Base-by-base conservation (phyloP, 306 rosid genomes). In the Quercus robur region DNA sequence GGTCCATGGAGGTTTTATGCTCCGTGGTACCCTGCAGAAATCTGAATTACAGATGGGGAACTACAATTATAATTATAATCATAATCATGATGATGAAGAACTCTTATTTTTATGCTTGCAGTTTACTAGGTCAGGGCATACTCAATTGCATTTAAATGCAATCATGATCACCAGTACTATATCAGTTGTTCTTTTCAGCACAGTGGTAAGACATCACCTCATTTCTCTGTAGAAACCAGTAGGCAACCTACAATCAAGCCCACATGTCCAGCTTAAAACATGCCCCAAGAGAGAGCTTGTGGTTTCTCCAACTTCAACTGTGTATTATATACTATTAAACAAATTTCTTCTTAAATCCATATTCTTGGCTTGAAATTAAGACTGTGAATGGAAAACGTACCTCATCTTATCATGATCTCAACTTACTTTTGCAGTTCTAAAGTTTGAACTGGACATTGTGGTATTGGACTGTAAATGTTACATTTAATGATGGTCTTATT, bases 141-240 rank as follows among this genome's bases (percentile, higher is more conserved):
- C 94, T 23, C 92, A 90, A 69, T 71, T 91, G 85, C 81, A 82
- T 0, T 92, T 86, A 61, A 90, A 93, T 59, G 98, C 99, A 44
- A 81, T 91, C 87, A 89, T 96, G 97, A 93, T 96, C 85, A 96
- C 99, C 57, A 96, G 98, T 72, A 96, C 99, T n/a, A 91, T 96
- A 73, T 90, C 92, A 46, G 97, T 96, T 77, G 98, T 96, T 77
- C 99, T 96, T 78, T 96, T 88, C 90, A 96, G 99, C 89, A 93
- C 97, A n/a, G 69, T 87, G 97, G 99, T 95, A 83, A 91, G 94
- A 56, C 71, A 63, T 77, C 41, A 38, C 41, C 52, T 21, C 61
- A 30, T 63, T 44, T 49, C 38, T 73, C 46, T 66, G 23, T 46
- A 70, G 56, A 70, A 49, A 70, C 12, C 57, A 46, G 33, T 46